Evolutionary conservation across 176 grass and related monocot species (phyloP).

Genomic region (Oryza punctata): DNA sequence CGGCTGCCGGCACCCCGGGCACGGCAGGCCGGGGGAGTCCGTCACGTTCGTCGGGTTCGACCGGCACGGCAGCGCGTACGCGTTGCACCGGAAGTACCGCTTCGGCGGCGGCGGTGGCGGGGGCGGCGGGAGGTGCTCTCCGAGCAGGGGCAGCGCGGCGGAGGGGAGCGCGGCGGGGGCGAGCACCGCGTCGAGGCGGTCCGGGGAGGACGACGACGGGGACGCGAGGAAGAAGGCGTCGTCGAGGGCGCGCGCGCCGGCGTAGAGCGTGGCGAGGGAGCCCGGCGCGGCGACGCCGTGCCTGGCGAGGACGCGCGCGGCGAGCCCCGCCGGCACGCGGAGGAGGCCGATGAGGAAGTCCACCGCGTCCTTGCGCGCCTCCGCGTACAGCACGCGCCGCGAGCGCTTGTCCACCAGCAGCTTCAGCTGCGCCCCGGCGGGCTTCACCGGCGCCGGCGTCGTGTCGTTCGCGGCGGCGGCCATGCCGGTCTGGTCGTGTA

Average conservation of each 20-base stretch:
- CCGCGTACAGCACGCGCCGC: conserved; percentile 59
- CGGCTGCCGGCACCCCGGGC: conserved; percentile 45
- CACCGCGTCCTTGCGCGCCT: conserved; percentile 65
- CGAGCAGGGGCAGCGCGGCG: conserved; percentile 17
- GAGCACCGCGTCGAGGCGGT: conserved; percentile 52
- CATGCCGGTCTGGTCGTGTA: conserved; percentile 14
- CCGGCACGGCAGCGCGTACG: not conserved
- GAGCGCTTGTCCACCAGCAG: conserved; percentile 66
- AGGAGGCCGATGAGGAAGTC: conserved; percentile 82
- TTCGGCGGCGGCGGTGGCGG: not conserved
- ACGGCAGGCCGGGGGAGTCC: conserved; percentile 34
- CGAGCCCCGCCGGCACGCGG: conserved; percentile 56
- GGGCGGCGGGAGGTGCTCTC: not conserved
- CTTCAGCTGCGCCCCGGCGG: conserved; percentile 48
- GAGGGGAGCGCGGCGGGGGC: conserved; percentile 39
- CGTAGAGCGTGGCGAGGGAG: conserved; percentile 51
- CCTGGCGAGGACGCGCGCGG: conserved; percentile 40
- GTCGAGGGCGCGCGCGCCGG: conserved; percentile 44
- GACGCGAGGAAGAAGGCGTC: conserved; percentile 47
- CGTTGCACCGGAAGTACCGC: conserved; percentile 44
- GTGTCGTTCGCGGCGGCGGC: not conserved
- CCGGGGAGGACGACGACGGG: not conserved
- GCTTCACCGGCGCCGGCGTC: not conserved
- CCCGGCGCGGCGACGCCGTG: conserved; percentile 32
- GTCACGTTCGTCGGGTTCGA: conserved; percentile 37